phyloP scores from a whole-genome alignment of 768 basidiomycete species.

The Naematelia aurantialba region DNA sequence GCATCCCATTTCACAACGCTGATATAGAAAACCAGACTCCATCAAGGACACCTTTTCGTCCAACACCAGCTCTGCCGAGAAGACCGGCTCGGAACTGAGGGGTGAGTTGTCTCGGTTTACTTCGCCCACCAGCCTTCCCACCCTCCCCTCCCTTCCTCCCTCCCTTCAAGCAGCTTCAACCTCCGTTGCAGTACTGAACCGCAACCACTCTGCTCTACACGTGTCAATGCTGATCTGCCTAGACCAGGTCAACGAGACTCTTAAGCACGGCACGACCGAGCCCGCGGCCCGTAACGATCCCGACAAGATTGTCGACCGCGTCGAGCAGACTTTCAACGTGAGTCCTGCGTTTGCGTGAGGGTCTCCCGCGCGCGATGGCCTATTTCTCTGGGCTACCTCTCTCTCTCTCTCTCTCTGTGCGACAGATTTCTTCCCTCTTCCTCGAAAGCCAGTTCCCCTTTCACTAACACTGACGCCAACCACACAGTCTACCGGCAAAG shows the following conservation, averaged over 20 bases:
- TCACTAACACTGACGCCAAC: not conserved
- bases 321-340: not conserved
- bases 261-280: not conserved
- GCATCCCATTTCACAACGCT: too few relatives aligned
- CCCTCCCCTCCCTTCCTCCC: not conserved
- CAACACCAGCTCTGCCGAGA: not conserved
- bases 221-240: not conserved
- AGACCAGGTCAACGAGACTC: not conserved
- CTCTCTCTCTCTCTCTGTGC: not conserved
- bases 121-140: not conserved
- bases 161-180: not conserved
- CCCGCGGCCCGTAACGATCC: not conserved
- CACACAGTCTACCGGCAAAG: not conserved
- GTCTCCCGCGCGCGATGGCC: not conserved
- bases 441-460: not conserved
- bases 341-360: not conserved
- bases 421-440: not conserved
- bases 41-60: not conserved
- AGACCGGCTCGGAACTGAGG: not conserved
- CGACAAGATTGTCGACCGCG: not conserved
- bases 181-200: not conserved
- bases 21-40: not conserved
- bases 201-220: not conserved
- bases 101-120: not conserved
- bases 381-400: not conserved